Conservation (phyloP, 1,139 yeast genomes). For the Eremothecium coryli region DNA sequence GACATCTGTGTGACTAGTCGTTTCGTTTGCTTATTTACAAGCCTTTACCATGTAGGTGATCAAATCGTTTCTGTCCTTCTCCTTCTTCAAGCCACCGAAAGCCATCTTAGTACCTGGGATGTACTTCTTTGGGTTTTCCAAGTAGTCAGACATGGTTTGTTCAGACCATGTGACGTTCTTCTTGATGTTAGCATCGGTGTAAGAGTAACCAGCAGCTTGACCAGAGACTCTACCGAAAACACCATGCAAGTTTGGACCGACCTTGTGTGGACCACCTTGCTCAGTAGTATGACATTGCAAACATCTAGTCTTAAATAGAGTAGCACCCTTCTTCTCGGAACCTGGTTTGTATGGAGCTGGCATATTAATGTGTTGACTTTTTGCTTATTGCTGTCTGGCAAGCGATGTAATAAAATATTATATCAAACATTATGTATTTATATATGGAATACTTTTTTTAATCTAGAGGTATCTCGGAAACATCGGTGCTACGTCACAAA, state of each 20-base stretch:
- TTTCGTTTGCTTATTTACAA: slow-evolving; percentile 43
- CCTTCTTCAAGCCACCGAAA: slow-evolving; percentile 98
- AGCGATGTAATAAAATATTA: background rate
- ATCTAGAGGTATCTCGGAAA: too few species aligned
- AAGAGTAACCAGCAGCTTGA: slow-evolving; percentile 83
- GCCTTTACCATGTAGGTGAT: slow-evolving; percentile 81
- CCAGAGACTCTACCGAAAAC: slow-evolving; percentile 89
- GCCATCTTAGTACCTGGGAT: slow-evolving; percentile 99
- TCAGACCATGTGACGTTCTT: slow-evolving; percentile 85
- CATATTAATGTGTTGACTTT: slow-evolving; percentile 6
- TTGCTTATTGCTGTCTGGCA: background rate
- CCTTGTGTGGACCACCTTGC: slow-evolving; percentile 95
- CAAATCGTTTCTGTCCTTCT: slow-evolving; percentile 97
- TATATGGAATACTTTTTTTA: too few species aligned
- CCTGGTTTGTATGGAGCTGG: slow-evolving; percentile 38
- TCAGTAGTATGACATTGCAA: slow-evolving; percentile 98
- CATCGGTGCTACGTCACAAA: slow-evolving; percentile 3
- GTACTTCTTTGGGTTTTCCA: slow-evolving; percentile 99
- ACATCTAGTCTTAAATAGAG: slow-evolving; percentile 97
- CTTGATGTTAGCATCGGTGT: slow-evolving; percentile 97
- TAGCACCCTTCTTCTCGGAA: slow-evolving; percentile 95
- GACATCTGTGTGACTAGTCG: too few species aligned
- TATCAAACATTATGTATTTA: too few species aligned
- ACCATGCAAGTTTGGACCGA: slow-evolving; percentile 98
- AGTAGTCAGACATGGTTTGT: slow-evolving; percentile 87